Conservation (phyloP, 768 basidiomycete species). For the Hypholoma fasciculare region DNA sequence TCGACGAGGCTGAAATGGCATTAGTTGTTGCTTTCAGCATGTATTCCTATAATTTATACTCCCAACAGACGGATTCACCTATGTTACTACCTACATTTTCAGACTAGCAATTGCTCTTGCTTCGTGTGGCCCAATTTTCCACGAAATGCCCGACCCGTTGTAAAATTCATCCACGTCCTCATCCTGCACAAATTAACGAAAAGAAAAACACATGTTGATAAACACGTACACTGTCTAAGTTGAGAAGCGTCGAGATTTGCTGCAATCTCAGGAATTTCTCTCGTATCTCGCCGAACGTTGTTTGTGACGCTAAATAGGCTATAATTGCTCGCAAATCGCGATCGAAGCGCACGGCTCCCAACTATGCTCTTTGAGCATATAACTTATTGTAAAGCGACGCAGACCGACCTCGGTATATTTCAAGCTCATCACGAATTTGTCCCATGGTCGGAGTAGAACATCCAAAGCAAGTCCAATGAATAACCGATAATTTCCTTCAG, state of each 20-base stretch:
- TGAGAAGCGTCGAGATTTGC: slow-evolving; percentile 90
- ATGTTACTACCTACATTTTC: slow-evolving; percentile 34
- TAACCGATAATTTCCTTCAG: slow-evolving; percentile 82
- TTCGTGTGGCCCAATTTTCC: slow-evolving; percentile 80
- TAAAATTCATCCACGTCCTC: slow-evolving; percentile 96
- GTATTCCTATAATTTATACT: slow-evolving; percentile 3
- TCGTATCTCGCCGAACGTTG: slow-evolving; percentile 84
- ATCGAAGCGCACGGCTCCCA: slow-evolving; percentile 95
- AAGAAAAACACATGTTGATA: not conserved
- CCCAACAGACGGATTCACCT: not conserved
- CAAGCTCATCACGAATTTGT: slow-evolving; percentile 78
- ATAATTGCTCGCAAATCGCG: slow-evolving; percentile 85
- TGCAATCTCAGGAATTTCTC: slow-evolving; percentile 92
- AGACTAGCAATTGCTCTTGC: slow-evolving; percentile 69
- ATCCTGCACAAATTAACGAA: slow-evolving; percentile 51
- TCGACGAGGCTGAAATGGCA: slow-evolving; percentile 51
- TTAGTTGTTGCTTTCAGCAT: not conserved
- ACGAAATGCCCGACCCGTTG: slow-evolving; percentile 87
- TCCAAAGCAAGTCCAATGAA: slow-evolving; percentile 88
- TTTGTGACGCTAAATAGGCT: slow-evolving; percentile 84
- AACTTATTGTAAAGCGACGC: not conserved
- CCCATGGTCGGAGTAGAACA: slow-evolving; percentile 92
- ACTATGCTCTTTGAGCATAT: slow-evolving; percentile 41
- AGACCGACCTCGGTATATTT: slow-evolving; percentile 81
- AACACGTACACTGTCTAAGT: slow-evolving; percentile 72